These are phyloP conservation scores for Cyclotella distinguenda DNA, from an alignment of 108 stramenopile species.

Conservation along the genomic window DNA sequence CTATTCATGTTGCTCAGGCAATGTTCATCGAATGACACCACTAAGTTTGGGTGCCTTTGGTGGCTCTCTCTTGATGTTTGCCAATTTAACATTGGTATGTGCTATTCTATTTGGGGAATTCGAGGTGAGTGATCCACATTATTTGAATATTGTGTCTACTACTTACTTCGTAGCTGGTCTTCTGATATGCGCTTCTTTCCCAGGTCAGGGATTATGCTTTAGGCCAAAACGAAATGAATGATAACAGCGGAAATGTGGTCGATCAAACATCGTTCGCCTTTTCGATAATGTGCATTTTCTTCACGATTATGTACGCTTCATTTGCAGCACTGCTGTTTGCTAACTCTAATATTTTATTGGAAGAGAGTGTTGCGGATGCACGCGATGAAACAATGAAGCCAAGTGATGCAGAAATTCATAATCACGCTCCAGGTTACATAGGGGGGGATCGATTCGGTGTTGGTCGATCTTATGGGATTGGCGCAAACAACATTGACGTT, in stretches of 20 bases:
- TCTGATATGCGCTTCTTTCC: constrained; percentile 37
- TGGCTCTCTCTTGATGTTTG: constrained; percentile 81
- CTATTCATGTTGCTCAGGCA: constrained; percentile 69
- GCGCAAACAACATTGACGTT: constrained; percentile 29
- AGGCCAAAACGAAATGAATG: constrained; percentile 31
- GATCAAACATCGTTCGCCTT: constrained; percentile 73
- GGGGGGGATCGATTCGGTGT: constrained; percentile 44
- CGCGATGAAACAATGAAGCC: constrained; percentile 41
- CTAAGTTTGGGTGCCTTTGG: constrained; percentile 80
- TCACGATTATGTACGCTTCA: constrained; percentile 75
- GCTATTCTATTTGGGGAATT: constrained; percentile 80
- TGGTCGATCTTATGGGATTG: constrained; percentile 7
- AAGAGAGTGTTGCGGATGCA: constrained; percentile 71
- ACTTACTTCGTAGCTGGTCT: background rate
- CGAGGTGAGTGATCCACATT: constrained; percentile 54
- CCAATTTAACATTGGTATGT: constrained; percentile 73
- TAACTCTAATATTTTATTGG: constrained; percentile 51
- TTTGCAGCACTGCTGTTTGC: constrained; percentile 71
- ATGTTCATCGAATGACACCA: constrained; percentile 80
- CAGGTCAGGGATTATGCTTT: constrained; percentile 48
- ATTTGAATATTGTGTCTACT: background rate
- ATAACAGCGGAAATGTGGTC: constrained; percentile 26
- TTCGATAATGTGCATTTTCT: constrained; percentile 76
- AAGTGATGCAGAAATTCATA: constrained; percentile 11
- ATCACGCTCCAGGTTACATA: constrained; percentile 30